These are phyloP conservation scores for Trichoderma sp. DNA, from an alignment of 2,329 filamentous ascomycete genomes.

Conservation along the genomic window DNA sequence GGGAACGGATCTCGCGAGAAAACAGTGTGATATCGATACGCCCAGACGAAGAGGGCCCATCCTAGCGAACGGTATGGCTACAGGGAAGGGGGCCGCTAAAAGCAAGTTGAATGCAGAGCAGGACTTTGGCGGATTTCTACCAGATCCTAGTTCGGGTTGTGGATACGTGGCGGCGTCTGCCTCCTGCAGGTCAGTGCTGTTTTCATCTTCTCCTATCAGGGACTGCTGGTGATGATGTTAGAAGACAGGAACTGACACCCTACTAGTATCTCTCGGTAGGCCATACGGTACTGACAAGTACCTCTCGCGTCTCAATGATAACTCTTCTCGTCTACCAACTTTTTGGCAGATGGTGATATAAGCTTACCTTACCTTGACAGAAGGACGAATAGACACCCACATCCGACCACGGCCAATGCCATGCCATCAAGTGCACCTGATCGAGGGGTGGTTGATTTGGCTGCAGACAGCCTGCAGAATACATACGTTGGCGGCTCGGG, in stretches of 20 bases:
- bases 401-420: background rate
- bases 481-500: background rate
- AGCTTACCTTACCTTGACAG: background rate
- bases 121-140: conserved; percentile 3
- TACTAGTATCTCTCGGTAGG: background rate
- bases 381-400: background rate
- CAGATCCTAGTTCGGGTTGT: conserved; percentile 23
- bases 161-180: conserved; percentile 21
- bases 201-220: conserved; percentile 9
- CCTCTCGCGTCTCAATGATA: background rate
- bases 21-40: background rate
- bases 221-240: too few relatives aligned
- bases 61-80: conserved; percentile 15
- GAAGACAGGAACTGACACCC: too few relatives aligned
- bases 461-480: conserved; percentile 20
- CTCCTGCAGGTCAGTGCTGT: conserved; percentile 14
- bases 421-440: background rate
- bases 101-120: conserved; percentile 19
- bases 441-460: conserved; percentile 11
- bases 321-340: background rate
- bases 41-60: background rate
- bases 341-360: too few relatives aligned
- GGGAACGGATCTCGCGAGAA: background rate
- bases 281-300: background rate
- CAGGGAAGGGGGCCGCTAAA: conserved; percentile 22